These are phyloP conservation scores for Trichoderma arundinaceum DNA, from an alignment of 2,329 filamentous ascomycete species.

Conservation along the genomic window DNA sequence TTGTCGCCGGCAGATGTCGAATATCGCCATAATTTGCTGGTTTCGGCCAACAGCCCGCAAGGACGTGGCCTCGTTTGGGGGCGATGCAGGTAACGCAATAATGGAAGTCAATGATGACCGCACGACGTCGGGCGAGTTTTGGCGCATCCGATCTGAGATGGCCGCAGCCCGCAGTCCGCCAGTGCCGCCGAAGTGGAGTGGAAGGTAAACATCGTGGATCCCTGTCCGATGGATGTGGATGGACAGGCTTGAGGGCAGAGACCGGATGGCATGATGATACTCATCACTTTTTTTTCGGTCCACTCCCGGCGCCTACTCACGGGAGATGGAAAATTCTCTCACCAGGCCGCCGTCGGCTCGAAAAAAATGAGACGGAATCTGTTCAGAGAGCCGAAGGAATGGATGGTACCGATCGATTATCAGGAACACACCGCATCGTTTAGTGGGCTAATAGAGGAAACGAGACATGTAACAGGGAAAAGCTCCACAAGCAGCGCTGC, in stretches of 20 bases:
- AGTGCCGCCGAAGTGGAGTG: conserved; percentile 28
- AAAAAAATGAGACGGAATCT: conserved; percentile 1
- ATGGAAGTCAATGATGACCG: conserved; percentile 25
- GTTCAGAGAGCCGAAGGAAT: background rate
- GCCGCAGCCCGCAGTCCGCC: conserved; percentile 23
- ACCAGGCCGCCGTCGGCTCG: background rate
- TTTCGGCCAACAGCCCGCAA: conserved; percentile 22
- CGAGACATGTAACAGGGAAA: conserved; percentile 16
- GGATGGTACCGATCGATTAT: background rate
- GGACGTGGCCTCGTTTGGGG: conserved; percentile 12
- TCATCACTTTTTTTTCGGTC: conserved; percentile 20
- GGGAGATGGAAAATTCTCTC: background rate
- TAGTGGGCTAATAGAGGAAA: conserved; percentile 4
- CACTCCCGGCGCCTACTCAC: conserved; percentile 10
- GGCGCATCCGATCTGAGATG: conserved; percentile 30
- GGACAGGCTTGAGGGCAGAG: conserved; percentile 7
- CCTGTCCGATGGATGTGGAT: background rate
- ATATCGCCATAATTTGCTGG: conserved; percentile 7
- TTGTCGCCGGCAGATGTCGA: background rate
- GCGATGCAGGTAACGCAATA: conserved; percentile 30
- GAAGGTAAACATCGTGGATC: conserved; percentile 11
- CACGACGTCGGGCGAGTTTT: conserved; percentile 28
- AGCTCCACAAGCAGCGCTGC: conserved; percentile 12
- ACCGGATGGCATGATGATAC: conserved; percentile 24
- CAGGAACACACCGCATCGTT: conserved; percentile 22